Percentiles rank a stretch among this genome's conserved stretches.
Conservation (phyloP, 1,139 yeast species). For the Saccharomycopsis crataegensis region DNA sequence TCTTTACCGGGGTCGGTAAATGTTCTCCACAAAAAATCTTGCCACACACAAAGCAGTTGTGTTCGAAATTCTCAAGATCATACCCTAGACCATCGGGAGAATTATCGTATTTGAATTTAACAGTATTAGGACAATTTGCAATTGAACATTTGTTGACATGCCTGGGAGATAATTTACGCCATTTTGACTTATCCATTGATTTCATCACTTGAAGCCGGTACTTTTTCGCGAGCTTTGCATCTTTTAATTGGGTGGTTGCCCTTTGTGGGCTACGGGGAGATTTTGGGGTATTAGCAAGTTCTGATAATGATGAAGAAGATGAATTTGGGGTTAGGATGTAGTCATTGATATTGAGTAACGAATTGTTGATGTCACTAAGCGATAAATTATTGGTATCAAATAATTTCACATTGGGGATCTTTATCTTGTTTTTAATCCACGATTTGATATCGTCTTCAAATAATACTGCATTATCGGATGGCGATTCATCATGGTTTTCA, state of each 20-base stretch:
- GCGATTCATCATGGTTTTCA: neutral
- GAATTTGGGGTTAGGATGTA: slow-evolving; percentile 8
- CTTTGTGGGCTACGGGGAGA: neutral
- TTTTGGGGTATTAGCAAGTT: neutral
- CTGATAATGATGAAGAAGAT: slow-evolving; percentile 6
- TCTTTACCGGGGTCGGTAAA: slow-evolving; percentile 44
- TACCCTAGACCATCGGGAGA: neutral
- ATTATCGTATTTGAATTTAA: neutral
- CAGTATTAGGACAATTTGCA: slow-evolving; percentile 24
- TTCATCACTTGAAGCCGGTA: slow-evolving; percentile 3
- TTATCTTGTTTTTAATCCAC: slow-evolving; percentile 17
- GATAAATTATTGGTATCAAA: slow-evolving; percentile 7
- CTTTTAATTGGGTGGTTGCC: neutral
- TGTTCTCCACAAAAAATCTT: slow-evolving; percentile 60
- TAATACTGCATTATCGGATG: neutral
- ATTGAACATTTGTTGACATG: slow-evolving; percentile 28
- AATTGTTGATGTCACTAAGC: slow-evolving; percentile 9
- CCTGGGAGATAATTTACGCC: slow-evolving; percentile 15
- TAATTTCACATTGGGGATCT: slow-evolving; percentile 9
- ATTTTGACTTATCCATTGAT: slow-evolving; percentile 8
- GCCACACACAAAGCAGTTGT: slow-evolving; percentile 45
- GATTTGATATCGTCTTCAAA: slow-evolving; percentile 13
- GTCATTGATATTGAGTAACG: slow-evolving; percentile 11
- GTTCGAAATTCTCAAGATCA: neutral
- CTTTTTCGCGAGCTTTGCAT: neutral